These are phyloP conservation scores for Clavulina sp. DNA, from an alignment of 768 basidiomycete genomes.

Conservation along the genomic window DNA sequence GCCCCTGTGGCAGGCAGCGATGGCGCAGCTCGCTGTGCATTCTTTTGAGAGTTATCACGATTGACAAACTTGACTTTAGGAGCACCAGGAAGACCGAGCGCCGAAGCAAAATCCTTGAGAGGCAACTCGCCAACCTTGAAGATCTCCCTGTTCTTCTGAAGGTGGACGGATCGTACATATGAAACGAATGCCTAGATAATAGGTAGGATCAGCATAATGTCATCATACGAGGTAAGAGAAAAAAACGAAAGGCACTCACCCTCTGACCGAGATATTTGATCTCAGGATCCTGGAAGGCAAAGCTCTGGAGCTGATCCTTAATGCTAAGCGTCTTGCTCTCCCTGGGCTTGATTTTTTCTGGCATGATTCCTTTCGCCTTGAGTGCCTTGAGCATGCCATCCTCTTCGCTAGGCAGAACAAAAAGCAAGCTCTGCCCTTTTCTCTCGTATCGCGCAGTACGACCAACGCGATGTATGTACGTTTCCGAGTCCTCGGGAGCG, in stretches of 20 bases:
- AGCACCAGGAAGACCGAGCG: constrained; percentile 81
- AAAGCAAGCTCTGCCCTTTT: constrained; percentile 66
- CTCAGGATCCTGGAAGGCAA: constrained; percentile 89
- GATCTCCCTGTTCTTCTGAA: constrained; percentile 86
- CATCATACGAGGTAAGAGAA: constrained; percentile 2
- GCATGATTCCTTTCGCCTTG: constrained; percentile 48
- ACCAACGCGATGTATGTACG: constrained; percentile 93
- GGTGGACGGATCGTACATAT: constrained; percentile 78
- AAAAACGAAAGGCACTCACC: constrained; percentile 29
- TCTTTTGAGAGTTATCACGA: constrained; percentile 57
- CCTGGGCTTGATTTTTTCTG: constrained; percentile 74
- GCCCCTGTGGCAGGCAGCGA: constrained; percentile 10
- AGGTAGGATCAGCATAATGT: background rate
- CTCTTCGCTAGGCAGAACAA: constrained; percentile 82
- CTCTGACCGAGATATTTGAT: constrained; percentile 93
- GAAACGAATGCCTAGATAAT: constrained; percentile 72
- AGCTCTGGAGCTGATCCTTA: constrained; percentile 74
- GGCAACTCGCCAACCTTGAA: constrained; percentile 79
- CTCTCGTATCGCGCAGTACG: constrained; percentile 88
- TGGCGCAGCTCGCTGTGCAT: constrained; percentile 31
- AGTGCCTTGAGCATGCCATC: constrained; percentile 69
- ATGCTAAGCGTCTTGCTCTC: constrained; percentile 73
- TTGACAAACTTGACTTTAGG: constrained; percentile 86
- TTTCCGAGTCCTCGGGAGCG: constrained; percentile 92
- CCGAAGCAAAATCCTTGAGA: constrained; percentile 66